Conservation (phyloP, 371 early-diverging fungal species). For the Synchytrium microbalum region DNA sequence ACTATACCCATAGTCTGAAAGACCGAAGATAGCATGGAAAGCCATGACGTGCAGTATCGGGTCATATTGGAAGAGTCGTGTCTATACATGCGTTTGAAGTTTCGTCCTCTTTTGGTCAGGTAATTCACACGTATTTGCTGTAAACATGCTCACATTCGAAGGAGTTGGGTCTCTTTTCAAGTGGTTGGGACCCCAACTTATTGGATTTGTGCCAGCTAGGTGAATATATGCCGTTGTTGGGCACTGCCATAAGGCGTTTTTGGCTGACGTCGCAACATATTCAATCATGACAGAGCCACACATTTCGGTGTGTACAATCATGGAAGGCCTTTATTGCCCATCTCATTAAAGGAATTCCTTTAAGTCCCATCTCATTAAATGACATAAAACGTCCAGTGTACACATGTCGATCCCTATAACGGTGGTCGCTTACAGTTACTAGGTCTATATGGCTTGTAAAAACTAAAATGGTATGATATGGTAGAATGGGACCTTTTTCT, state of each 20-base stretch:
- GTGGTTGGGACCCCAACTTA: constrained; percentile 85
- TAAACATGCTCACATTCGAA: constrained; percentile 64
- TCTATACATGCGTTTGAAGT: not conserved
- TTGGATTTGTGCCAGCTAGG: constrained; percentile 90
- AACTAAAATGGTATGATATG: constrained; percentile 83
- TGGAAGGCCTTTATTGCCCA: constrained; percentile 72
- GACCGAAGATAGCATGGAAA: constrained; percentile 10
- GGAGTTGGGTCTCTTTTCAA: constrained; percentile 84
- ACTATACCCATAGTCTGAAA: constrained; percentile 4
- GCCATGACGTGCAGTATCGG: constrained; percentile 12
- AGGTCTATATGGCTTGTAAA: constrained; percentile 97
- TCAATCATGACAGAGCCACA: constrained; percentile 72
- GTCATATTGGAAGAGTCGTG: not conserved
- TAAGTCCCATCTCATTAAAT: constrained; percentile 60
- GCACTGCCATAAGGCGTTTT: too few species aligned
- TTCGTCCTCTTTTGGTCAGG: too few species aligned
- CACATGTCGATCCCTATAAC: constrained; percentile 79
- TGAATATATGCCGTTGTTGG: constrained; percentile 25
- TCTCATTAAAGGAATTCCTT: too few species aligned
- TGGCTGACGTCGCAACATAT: too few species aligned
- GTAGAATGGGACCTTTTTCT: constrained; percentile 28
- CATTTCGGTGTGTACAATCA: constrained; percentile 86
- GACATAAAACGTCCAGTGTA: constrained; percentile 65
- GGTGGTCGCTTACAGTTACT: constrained; percentile 70
- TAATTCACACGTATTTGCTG: too few species aligned